Conservation (phyloP, 129 eudicot species). For the Silybum marianum region DNA sequence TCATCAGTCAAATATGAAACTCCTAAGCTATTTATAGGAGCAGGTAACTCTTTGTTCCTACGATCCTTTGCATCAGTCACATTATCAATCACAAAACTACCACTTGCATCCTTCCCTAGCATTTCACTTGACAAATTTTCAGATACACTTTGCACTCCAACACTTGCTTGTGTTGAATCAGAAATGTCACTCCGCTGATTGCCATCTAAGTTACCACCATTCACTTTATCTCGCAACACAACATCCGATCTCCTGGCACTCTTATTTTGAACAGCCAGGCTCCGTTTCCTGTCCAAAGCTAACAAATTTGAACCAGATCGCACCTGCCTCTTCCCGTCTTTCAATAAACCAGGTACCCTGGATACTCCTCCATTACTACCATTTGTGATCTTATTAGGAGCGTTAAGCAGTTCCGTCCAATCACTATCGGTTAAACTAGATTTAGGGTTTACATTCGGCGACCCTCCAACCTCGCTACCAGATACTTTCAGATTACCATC, state of each 20-base stretch:
- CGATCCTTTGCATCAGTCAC: slow-evolving; percentile 17
- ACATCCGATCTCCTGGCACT: slow-evolving; percentile 37
- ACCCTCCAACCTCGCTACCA: slow-evolving; percentile 17
- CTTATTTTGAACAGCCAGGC: slow-evolving; percentile 39
- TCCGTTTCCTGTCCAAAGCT: slow-evolving; percentile 40
- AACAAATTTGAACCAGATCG: slow-evolving; percentile 44
- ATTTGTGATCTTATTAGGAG: slow-evolving; percentile 37
- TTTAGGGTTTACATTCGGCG: slow-evolving; percentile 37
- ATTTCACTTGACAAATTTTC: slow-evolving; percentile 28
- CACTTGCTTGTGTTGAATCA: slow-evolving; percentile 30
- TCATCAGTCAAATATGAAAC: slow-evolving; percentile 21
- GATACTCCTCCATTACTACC: slow-evolving; percentile 36
- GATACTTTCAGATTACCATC: slow-evolving; percentile 30
- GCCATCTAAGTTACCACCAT: slow-evolving; percentile 36
- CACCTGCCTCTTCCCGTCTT: slow-evolving; percentile 50
- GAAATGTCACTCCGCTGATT: slow-evolving; percentile 30
- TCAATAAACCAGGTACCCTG: slow-evolving; percentile 36
- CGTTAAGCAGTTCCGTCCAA: slow-evolving; percentile 83
- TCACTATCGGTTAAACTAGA: slow-evolving; percentile 66
- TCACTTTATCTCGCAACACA: slow-evolving; percentile 39
- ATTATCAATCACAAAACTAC: slow-evolving; percentile 3
- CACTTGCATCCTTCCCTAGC: slow-evolving; percentile 17
- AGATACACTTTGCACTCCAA: slow-evolving; percentile 35
- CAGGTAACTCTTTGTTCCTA: slow-evolving; percentile 25
- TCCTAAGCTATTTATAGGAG: slow-evolving; percentile 19